These are phyloP conservation scores for Cinchona pubescens DNA, from an alignment of 257 asterid genomes.

Conservation along the genomic window DNA sequence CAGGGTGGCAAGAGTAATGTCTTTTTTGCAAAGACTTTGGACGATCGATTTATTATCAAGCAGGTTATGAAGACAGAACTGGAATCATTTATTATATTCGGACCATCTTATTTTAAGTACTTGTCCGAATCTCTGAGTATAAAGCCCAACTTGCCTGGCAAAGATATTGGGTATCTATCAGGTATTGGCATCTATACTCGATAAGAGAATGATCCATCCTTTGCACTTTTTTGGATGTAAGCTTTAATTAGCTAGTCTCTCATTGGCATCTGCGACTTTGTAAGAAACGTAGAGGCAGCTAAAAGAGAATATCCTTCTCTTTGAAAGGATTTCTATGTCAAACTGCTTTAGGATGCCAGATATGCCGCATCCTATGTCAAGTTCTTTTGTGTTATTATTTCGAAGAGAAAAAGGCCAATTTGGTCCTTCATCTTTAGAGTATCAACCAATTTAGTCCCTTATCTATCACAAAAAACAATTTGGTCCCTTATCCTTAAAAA, in stretches of 20 bases:
- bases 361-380: neutral
- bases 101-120: conserved; percentile 68
- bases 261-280: neutral
- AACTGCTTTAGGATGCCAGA: neutral
- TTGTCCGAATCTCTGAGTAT: conserved; percentile 48
- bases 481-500: no score
- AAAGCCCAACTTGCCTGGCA: conserved; percentile 78
- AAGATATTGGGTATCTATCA: conserved; percentile 83
- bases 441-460: no score
- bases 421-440: no score
- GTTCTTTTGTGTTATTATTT: neutral
- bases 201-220: neutral
- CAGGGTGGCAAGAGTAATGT: conserved; percentile 89
- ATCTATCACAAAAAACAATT: no score
- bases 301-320: conserved; percentile 5
- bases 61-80: conserved; percentile 76
- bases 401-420: neutral
- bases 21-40: conserved; percentile 72
- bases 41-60: conserved; percentile 72
- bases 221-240: neutral
- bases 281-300: neutral
- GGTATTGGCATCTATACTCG: conserved; percentile 35
- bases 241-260: conserved; percentile 1
- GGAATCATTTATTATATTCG: conserved; percentile 71
- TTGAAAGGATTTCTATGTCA: neutral